Conservation (phyloP, 352 stramenopile genomes). For the Phytophthora fragariaefolia region DNA sequence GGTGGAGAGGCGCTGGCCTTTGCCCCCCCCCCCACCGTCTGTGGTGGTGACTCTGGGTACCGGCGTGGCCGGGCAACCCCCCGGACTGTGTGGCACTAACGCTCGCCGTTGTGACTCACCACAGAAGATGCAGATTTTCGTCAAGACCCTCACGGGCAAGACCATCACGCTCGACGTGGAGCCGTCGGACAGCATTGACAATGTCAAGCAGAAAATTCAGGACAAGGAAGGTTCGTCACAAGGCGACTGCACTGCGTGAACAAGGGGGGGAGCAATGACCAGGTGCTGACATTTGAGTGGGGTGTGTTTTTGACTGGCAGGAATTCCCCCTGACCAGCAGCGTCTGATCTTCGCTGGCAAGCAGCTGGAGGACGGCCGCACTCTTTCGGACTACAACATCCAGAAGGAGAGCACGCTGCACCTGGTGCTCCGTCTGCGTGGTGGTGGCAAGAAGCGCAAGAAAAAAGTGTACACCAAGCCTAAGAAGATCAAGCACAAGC, state of each 20-base stretch:
- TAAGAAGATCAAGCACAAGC: conserved; percentile 99
- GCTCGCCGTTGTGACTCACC: conserved; percentile 10
- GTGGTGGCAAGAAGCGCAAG: conserved; percentile 99
- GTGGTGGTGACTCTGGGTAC: not conserved
- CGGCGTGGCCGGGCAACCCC: conserved; percentile 20
- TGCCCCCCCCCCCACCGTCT: not conserved
- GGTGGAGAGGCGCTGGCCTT: too few species aligned
- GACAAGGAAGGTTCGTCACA: conserved; percentile 97
- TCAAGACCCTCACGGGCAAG: conserved; percentile 97
- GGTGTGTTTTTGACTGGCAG: conserved; percentile 29
- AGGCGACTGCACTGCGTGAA: not conserved
- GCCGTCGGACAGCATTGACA: conserved; percentile 99
- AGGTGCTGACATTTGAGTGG: too few species aligned
- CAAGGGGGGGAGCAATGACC: too few species aligned
- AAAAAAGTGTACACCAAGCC: conserved; percentile 99
- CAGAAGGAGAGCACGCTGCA: conserved; percentile 98
- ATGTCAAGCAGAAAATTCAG: conserved; percentile 99
- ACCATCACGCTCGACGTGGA: conserved; percentile 99
- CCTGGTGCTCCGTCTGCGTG: conserved; percentile 96
- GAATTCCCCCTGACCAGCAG: conserved; percentile 99
- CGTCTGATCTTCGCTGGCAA: conserved; percentile 99
- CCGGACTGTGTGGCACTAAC: conserved; percentile 23
- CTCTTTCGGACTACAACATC: conserved; percentile 95
- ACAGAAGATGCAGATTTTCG: conserved; percentile 96
- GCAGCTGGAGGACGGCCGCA: conserved; percentile 98